Evolutionary conservation across 345 rosid species (phyloP), one percentile per base, ranked within the genome.

Genomic region (Eucalyptus erythrocorys): DNA sequence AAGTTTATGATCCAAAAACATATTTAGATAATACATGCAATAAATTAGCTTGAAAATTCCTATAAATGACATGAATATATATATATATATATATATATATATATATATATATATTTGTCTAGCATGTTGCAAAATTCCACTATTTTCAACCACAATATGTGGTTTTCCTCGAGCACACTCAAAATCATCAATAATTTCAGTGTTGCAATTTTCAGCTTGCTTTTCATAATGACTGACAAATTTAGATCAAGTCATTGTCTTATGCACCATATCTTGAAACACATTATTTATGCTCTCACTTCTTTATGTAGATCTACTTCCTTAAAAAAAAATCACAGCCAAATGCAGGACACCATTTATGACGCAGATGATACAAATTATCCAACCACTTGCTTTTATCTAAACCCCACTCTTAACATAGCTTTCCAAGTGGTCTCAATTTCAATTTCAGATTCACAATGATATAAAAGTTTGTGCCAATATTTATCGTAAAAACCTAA

Each of bases 1-100:
- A 3, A 1, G 1, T 55, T 55, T 55, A 0, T 55, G 3, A 24
- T 55, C 0, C 0, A 2, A 22, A 9, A 22, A 55, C 2, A 9
- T 55, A 30, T 55, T 55, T 0, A 55, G 5, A 55, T 24, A 55
- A 55, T 22, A 9, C 5, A 55, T 55, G 30, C 13, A 55, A 55
- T 2, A 55, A 55, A 1, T 24, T 1, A 24, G 1, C 6, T 0
- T 55, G 3, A 55, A 24, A 55, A 9, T 55, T 55, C 3, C 6
- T 55, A 55, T 55, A 55, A 55, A 55, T 10, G 13, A 55, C 30
- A 55, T 55, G 6, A 22, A 30, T 55, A 24, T 55, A 55, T 22
- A 55, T 0, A 55, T 22, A 55, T 0, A 55, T 22, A 55, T 0
- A 55, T 22, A 55, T 0, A 30, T 55, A 24, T 55, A 30, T 55